Percentiles rank a stretch among this genome's conserved stretches.
phyloP scores from a whole-genome alignment of 768 basidiomycete species.

The Mycena crocata region DNA sequence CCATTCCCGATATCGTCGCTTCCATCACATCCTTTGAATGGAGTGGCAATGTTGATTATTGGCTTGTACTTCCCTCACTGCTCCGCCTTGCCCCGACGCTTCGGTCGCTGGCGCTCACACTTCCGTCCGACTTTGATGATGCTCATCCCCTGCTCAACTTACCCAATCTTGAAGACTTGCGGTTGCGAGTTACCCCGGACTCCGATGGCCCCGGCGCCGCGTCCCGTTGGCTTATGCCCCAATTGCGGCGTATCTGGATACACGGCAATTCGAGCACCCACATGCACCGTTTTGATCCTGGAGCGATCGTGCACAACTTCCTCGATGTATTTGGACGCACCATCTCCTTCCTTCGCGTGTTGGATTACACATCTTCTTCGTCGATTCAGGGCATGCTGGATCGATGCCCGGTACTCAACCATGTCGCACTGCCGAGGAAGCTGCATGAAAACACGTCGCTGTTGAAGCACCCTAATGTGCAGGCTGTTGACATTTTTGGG shows the following conservation, averaged over 20 bases:
- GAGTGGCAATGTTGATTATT: too few relatives aligned
- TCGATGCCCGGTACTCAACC: background rate
- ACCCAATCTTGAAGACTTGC: background rate
- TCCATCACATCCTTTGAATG: too few relatives aligned
- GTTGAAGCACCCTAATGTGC: background rate
- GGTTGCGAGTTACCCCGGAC: background rate
- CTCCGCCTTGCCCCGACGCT: background rate
- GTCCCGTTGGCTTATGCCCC: background rate
- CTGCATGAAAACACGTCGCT: background rate
- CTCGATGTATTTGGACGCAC: background rate
- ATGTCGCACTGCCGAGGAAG: background rate
- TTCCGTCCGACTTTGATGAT: background rate
- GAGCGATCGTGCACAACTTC: background rate
- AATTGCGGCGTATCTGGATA: background rate
- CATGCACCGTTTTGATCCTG: background rate
- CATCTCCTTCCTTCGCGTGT: background rate
- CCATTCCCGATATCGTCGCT: conserved; percentile 3
- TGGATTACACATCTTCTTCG: background rate
- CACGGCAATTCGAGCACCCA: background rate
- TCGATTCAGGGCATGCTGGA: background rate
- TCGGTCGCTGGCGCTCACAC: background rate
- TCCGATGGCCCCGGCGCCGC: background rate
- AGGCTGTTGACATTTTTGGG: background rate
- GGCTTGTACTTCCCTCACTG: background rate
- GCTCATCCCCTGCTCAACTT: conserved; percentile 1